phyloP scores from a whole-genome alignment of 148 eudicot species.

The Cornus controversa region DNA sequence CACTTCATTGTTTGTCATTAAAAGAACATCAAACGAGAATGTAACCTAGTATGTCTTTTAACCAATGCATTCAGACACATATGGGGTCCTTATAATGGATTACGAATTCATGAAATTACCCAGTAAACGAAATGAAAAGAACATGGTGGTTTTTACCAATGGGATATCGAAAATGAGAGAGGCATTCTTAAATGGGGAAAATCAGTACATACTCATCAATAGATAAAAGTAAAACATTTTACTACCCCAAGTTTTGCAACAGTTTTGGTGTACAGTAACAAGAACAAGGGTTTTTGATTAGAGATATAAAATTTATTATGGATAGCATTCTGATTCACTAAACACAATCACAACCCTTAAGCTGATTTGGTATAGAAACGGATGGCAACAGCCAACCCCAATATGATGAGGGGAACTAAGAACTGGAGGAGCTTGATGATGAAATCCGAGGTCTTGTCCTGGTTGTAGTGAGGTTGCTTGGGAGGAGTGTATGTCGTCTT shows the following conservation, averaged over 20 bases:
- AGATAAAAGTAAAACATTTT: background rate
- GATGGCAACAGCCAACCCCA: constrained; percentile 70
- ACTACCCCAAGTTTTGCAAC: background rate
- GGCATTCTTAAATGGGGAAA: background rate
- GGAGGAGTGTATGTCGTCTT: constrained; percentile 58
- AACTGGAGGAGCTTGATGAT: constrained; percentile 78
- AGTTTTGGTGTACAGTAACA: background rate
- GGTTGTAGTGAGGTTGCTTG: constrained; percentile 64
- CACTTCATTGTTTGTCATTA: background rate
- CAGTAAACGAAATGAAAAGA: background rate
- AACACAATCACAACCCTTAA: constrained; percentile 10
- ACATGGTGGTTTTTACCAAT: background rate
- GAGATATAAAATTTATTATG: constrained; percentile 4
- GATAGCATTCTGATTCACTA: background rate
- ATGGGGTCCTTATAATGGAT: background rate
- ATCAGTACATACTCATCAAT: background rate
- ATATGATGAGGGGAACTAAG: constrained; percentile 72
- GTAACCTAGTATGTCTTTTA: too few relatives aligned
- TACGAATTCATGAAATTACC: too few relatives aligned
- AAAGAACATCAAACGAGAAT: background rate
- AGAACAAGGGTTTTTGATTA: background rate
- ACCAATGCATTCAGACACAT: background rate
- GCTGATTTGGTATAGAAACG: constrained; percentile 72
- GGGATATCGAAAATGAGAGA: background rate
- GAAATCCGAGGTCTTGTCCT: constrained; percentile 68